Evolutionary conservation across 2,329 filamentous ascomycete species (phyloP).

Genomic region (Aureobasidium sp.): DNA sequence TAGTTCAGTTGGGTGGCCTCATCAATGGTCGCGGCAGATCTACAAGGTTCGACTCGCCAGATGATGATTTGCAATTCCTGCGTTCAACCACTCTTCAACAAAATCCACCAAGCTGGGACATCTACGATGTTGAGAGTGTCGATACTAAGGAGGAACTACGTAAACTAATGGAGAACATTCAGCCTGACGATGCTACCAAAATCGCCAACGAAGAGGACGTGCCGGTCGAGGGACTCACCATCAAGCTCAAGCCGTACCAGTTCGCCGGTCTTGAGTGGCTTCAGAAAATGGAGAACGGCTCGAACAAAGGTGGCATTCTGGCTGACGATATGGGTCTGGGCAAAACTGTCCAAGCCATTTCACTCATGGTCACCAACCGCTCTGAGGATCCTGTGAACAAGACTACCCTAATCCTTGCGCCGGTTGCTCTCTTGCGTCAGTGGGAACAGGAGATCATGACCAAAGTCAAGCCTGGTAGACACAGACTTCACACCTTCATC

Average conservation of each 20-base stretch:
- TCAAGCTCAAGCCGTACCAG: constrained; percentile 71
- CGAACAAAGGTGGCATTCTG: constrained; percentile 66
- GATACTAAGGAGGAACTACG: constrained; percentile 59
- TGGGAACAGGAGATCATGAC: constrained; percentile 73
- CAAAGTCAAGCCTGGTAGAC: constrained; percentile 51
- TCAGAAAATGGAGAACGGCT: constrained; percentile 62
- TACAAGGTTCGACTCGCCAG: constrained; percentile 13
- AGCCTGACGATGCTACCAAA: constrained; percentile 59
- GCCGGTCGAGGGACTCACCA: constrained; percentile 51
- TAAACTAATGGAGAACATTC: constrained; percentile 62
- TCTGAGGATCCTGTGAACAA: constrained; percentile 50
- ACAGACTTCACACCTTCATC: constrained; percentile 57
- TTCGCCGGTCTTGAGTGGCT: constrained; percentile 71
- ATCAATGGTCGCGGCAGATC: background rate
- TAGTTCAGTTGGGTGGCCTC: background rate
- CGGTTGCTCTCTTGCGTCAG: constrained; percentile 70
- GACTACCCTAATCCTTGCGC: constrained; percentile 77
- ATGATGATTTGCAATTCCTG: constrained; percentile 22
- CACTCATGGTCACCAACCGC: constrained; percentile 64
- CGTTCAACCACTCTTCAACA: constrained; percentile 19
- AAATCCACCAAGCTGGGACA: constrained; percentile 18
- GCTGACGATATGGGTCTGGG: constrained; percentile 79
- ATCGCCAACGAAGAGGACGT: constrained; percentile 59
- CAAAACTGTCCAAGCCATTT: constrained; percentile 75
- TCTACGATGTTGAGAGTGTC: constrained; percentile 33